Percentiles rank a stretch among this genome's conserved stretches.
phyloP scores from a whole-genome alignment of 2,329 filamentous ascomycete species.

The Talaromyces verruculosus region DNA sequence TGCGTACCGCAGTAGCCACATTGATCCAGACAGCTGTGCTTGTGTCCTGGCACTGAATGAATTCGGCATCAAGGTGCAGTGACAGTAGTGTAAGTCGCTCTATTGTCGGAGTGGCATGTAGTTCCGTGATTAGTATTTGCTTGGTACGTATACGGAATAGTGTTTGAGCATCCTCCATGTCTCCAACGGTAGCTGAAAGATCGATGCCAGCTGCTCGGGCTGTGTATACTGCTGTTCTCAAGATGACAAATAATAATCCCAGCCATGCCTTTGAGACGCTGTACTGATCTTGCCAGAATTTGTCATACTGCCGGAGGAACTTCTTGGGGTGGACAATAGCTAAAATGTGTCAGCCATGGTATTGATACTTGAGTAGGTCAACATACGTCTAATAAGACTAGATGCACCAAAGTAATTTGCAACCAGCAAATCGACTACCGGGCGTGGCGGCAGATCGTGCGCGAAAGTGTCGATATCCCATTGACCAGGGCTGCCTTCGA shows the following conservation, averaged over 20 bases:
- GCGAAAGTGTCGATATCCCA: constrained; percentile 20
- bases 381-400: constrained; percentile 17
- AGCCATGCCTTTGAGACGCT: constrained; percentile 55
- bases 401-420: constrained; percentile 19
- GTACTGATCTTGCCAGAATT: constrained; percentile 55
- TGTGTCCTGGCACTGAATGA: constrained; percentile 54
- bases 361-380: too few species aligned
- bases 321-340: constrained; percentile 21
- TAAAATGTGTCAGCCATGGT: neutral
- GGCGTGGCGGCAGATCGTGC: constrained; percentile 15
- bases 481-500: constrained; percentile 16
- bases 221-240: constrained; percentile 58
- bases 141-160: constrained; percentile 51
- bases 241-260: constrained; percentile 54
- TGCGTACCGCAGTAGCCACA: constrained; percentile 55
- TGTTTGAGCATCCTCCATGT: constrained; percentile 39
- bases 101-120: constrained; percentile 56
- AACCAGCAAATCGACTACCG: constrained; percentile 16
- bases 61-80: constrained; percentile 58
- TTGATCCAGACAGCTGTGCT: constrained; percentile 57
- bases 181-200: constrained; percentile 57
- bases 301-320: constrained; percentile 50
- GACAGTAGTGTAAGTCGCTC: constrained; percentile 58
- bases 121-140: constrained; percentile 57
- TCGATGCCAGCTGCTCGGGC: constrained; percentile 58